phyloP scores from a whole-genome alignment of 2,329 filamentous ascomycete genomes.

The Penicillium rolfsii region DNA sequence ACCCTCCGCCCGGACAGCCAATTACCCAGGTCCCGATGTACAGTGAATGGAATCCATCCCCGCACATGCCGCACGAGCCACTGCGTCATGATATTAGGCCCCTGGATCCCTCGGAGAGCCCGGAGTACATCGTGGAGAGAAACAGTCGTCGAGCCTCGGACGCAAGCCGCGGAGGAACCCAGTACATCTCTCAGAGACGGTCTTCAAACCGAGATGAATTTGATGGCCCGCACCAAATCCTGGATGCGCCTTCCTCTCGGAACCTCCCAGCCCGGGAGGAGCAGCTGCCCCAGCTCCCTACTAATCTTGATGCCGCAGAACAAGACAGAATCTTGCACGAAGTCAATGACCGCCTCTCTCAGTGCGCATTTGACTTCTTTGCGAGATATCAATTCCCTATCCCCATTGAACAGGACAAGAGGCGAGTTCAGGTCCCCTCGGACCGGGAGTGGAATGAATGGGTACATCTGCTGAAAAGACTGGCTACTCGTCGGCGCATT shows the following conservation, averaged over 20 bases:
- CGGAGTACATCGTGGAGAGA: slow-evolving; percentile 44
- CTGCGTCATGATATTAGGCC: slow-evolving; percentile 40
- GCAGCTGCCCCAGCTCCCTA: slow-evolving; percentile 79
- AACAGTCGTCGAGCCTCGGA: slow-evolving; percentile 39
- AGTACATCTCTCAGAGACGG: slow-evolving; percentile 61
- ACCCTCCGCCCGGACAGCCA: slow-evolving; percentile 38
- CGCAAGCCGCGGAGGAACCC: slow-evolving; percentile 35
- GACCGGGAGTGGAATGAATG: slow-evolving; percentile 91
- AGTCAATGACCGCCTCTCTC: slow-evolving; percentile 82
- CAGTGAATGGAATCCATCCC: slow-evolving; percentile 41
- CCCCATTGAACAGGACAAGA: slow-evolving; percentile 79
- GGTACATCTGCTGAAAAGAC: slow-evolving; percentile 82
- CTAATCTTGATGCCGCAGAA: slow-evolving; percentile 79
- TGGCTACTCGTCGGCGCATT: slow-evolving; percentile 84
- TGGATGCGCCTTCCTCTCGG: slow-evolving; percentile 71
- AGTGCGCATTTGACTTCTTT: slow-evolving; percentile 87
- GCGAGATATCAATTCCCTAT: slow-evolving; percentile 91
- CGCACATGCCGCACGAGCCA: slow-evolving; percentile 36
- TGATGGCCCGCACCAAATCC: slow-evolving; percentile 81
- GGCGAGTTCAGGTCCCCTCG: slow-evolving; percentile 71
- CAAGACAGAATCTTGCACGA: slow-evolving; percentile 78
- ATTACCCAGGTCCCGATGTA: slow-evolving; percentile 36
- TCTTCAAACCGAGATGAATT: slow-evolving; percentile 86
- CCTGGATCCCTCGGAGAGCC: slow-evolving; percentile 37
- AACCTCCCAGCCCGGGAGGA: slow-evolving; percentile 76